phyloP scores from a whole-genome alignment of 129 eudicot genomes.

The Flaveria brownii region DNA sequence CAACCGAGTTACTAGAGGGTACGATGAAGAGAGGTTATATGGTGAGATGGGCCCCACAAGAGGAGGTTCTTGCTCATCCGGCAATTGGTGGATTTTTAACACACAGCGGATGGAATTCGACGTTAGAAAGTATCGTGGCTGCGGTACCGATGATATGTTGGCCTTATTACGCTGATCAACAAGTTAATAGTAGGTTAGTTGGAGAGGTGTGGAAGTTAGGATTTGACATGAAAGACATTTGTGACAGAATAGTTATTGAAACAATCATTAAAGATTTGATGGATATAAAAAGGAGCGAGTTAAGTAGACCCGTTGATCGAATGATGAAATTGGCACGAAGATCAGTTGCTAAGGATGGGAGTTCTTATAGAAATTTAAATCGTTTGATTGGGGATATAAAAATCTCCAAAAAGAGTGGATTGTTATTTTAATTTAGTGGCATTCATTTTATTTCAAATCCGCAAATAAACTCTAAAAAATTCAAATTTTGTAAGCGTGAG shows the following conservation, averaged over 20 bases:
- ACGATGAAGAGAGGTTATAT: constrained; percentile 53
- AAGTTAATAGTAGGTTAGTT: constrained; percentile 57
- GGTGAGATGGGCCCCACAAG: constrained; percentile 82
- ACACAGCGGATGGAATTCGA: constrained; percentile 84
- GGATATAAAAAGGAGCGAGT: constrained; percentile 50
- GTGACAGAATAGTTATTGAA: constrained; percentile 53
- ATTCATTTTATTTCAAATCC: not conserved
- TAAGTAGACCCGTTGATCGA: constrained; percentile 30
- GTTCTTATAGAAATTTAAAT: constrained; percentile 38
- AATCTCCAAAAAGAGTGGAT: constrained; percentile 15
- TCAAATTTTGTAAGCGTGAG: not conserved
- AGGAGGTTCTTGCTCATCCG: constrained; percentile 59
- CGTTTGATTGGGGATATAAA: constrained; percentile 44
- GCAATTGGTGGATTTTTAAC: constrained; percentile 59
- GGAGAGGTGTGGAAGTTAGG: constrained; percentile 68
- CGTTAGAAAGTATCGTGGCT: constrained; percentile 60
- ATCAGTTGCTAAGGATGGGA: constrained; percentile 46
- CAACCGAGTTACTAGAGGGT: constrained; percentile 34
- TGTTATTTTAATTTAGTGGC: not conserved
- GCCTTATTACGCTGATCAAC: constrained; percentile 61
- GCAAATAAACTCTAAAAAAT: not conserved
- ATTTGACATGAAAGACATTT: constrained; percentile 65
- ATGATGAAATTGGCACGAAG: constrained; percentile 45
- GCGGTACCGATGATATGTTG: constrained; percentile 85
- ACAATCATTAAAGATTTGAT: constrained; percentile 54